Percentiles rank a stretch among this genome's conserved stretches.
Evolutionary conservation across 2,329 filamentous ascomycete species (phyloP).

Genomic region (Cytospora piceicola): DNA sequence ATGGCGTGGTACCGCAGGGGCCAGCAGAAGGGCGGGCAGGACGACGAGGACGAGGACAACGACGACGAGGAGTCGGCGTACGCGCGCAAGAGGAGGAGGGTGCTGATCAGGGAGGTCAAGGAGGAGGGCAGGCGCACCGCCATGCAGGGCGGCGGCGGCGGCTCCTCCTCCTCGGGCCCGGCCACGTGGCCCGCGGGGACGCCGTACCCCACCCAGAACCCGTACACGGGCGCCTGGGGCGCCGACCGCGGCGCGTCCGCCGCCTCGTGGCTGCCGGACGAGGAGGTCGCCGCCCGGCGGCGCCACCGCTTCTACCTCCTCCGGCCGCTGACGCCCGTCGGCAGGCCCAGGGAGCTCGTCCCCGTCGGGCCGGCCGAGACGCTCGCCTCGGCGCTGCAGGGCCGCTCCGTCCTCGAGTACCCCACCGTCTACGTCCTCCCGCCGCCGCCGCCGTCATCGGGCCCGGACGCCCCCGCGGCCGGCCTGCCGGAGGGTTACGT

Average conservation of each 20-base stretch:
- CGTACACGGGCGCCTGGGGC: constrained; percentile 36
- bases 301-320: constrained; percentile 37
- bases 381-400: constrained; percentile 57
- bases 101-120: constrained; percentile 27
- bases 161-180: not conserved
- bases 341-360: constrained; percentile 47
- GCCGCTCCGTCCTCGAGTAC: constrained; percentile 68
- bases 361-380: constrained; percentile 54
- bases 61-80: constrained; percentile 22
- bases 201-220: constrained; percentile 35
- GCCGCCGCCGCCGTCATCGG: constrained; percentile 30
- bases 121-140: constrained; percentile 20
- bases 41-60: constrained; percentile 27
- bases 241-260: constrained; percentile 21
- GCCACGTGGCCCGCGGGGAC: constrained; percentile 34
- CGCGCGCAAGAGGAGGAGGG: constrained; percentile 10
- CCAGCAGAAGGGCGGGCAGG: constrained; percentile 16
- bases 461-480: not conserved
- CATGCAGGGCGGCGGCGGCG: constrained; percentile 30
- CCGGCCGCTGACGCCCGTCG: constrained; percentile 27
- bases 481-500: constrained; percentile 34
- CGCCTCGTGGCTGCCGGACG: constrained; percentile 34
- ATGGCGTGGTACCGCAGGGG: constrained; percentile 35
- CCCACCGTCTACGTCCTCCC: constrained; percentile 69
- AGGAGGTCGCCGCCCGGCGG: constrained; percentile 25